Evolutionary conservation across 345 rosid genomes (phyloP), one percentile per base, ranked within the genome.

Genomic region (Acer yangbiense): DNA sequence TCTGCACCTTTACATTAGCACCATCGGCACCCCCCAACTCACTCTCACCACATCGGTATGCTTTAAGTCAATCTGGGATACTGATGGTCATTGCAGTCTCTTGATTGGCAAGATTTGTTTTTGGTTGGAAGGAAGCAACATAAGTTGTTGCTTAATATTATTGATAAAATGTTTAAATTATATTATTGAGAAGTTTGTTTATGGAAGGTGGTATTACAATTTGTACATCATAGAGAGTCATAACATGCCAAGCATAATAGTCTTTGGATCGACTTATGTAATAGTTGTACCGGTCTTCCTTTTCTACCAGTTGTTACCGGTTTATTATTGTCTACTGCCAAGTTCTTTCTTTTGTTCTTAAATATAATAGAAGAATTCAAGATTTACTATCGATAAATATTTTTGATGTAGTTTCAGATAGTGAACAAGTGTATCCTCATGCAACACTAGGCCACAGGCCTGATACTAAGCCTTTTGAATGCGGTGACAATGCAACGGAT

Each of bases 341-440:
- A 23, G 48, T 76, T 18, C 54, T 29, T 61, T 62, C 3, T 75
- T 29, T 6, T 6, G 10, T 60, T 60, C 13, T 60, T 60, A 60
- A 60, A n/a, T 60, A 21, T 20, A 20, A n/a, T 60, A 54, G 10
- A 60, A 21, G 8, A 52, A 29, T 55, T 23, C n/a, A 58, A n/a
- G 6, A 23, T 74, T 83, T 52, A 52, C 25, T 50, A 46, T 77
- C 13, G 21, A 55, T 63, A 52, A 25, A 67, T 80, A 4, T 25
- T 83, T 60, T 43, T 65, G 0, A 58, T 60, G 57, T 70, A 48
- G 39, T 76, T 82, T 81, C 92, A 95, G 99, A 90, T 70, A 78
- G 83, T 63, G 90, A 89, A 76, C 85, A 80, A 32, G 82, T 67
- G 43, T 46, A 82, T 78, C 77, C 73, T 78, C 85, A 81, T 78